Percentiles rank a stretch among this genome's conserved stretches.
phyloP scores from a whole-genome alignment of 2,329 filamentous ascomycete genomes.

The Aspergillus tanneri region DNA sequence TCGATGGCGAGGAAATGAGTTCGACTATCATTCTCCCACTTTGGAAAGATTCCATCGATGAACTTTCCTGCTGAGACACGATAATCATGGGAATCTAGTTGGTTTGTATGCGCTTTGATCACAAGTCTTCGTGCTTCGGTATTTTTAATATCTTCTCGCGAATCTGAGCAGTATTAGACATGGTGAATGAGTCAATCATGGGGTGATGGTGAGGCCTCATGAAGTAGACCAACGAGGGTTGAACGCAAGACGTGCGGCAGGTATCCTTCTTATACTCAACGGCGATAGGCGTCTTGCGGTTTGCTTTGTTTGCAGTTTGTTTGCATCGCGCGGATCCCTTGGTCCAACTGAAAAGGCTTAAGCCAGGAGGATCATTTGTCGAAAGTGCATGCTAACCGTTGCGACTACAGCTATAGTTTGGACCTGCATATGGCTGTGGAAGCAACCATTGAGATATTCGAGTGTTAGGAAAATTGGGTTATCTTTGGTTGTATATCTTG shows the following conservation, averaged over 20 bases:
- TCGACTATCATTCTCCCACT: slow-evolving; percentile 12
- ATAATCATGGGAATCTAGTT: slow-evolving; percentile 1
- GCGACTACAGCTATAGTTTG: slow-evolving; percentile 1
- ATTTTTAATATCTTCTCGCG: slow-evolving; percentile 7
- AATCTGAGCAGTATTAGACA: slow-evolving; percentile 1
- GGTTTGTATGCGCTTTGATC: not conserved
- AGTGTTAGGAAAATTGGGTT: slow-evolving; percentile 1
- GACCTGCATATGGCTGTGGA: not conserved
- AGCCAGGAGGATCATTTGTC: not conserved
- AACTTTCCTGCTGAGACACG: slow-evolving; percentile 8
- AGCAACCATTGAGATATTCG: slow-evolving; percentile 1
- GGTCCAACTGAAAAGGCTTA: slow-evolving; percentile 1
- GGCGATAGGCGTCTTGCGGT: too few relatives aligned
- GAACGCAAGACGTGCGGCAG: too few relatives aligned
- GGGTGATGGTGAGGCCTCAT: too few relatives aligned
- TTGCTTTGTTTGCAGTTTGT: too few relatives aligned
- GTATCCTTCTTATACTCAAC: too few relatives aligned
- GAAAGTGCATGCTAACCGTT: not conserved
- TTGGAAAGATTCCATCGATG: slow-evolving; percentile 19
- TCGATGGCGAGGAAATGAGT: slow-evolving; percentile 16
- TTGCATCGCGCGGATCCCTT: too few relatives aligned
- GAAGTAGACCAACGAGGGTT: too few relatives aligned
- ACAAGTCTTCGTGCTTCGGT: slow-evolving; percentile 2
- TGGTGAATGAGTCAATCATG: not conserved
- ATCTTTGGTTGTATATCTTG: slow-evolving; percentile 1